phyloP scores from a whole-genome alignment of 2,329 filamentous ascomycete species.

The Cylindrodendrum hubeiense region DNA sequence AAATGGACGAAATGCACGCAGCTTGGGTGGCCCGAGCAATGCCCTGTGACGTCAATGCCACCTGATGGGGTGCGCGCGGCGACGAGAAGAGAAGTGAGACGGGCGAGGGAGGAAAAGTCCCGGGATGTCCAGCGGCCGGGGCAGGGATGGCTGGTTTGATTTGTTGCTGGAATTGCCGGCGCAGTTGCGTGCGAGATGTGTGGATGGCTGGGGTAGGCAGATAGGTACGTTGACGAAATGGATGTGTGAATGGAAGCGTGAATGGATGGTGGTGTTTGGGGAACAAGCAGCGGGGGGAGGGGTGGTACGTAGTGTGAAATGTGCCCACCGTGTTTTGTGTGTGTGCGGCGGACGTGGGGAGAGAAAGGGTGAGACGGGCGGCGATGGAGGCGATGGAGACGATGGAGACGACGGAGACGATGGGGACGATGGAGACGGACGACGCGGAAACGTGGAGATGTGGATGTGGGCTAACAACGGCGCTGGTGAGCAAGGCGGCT shows the following conservation, averaged over 20 bases:
- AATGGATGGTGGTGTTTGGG: background rate
- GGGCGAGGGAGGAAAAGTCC: conserved; percentile 18
- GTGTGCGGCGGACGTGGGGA: background rate
- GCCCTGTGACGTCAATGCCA: conserved; percentile 45
- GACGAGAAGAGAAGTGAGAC: conserved; percentile 23
- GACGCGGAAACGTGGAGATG: conserved; percentile 20
- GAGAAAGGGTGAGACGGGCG: background rate
- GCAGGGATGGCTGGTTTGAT: background rate
- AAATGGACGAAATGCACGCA: conserved; percentile 22
- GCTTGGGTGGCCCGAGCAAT: conserved; percentile 21
- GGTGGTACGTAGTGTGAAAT: background rate
- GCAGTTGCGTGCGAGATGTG: conserved; percentile 13
- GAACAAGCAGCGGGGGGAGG: conserved; percentile 3
- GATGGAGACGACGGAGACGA: background rate
- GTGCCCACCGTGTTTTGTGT: background rate
- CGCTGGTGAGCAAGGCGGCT: conserved; percentile 21
- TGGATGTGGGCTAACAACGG: conserved; percentile 18
- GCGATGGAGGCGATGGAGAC: background rate
- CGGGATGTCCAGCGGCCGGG: background rate
- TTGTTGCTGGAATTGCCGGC: conserved; percentile 4
- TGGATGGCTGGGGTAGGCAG: conserved; percentile 4
- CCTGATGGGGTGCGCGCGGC: conserved; percentile 35
- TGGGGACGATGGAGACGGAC: background rate
- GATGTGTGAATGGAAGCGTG: background rate
- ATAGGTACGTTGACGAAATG: background rate